These are phyloP conservation scores for Fusarium mundagurra DNA, from an alignment of 2,329 filamentous ascomycete species.

Conservation along the genomic window DNA sequence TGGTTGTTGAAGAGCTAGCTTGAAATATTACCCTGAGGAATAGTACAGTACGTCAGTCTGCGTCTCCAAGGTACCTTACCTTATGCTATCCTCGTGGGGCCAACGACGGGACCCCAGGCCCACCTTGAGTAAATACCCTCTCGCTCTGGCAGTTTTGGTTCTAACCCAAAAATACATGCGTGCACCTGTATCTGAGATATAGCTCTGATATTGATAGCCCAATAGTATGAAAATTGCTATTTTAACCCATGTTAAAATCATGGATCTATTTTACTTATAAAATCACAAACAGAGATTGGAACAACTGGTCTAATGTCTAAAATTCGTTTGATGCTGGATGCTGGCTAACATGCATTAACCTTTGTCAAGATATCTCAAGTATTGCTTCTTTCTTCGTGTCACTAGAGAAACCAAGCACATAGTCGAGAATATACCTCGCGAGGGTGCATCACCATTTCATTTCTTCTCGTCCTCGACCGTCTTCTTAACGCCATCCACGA, in stretches of 20 bases:
- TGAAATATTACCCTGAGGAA: slow-evolving; percentile 25
- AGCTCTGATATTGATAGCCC: not conserved
- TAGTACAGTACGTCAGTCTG: slow-evolving; percentile 38
- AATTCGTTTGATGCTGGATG: not conserved
- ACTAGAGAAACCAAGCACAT: slow-evolving; percentile 1
- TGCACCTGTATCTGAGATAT: not conserved
- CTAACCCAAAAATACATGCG: not conserved
- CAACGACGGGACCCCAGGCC: not conserved
- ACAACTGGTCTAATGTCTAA: not conserved
- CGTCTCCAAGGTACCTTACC: not conserved
- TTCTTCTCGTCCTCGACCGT: slow-evolving; percentile 70
- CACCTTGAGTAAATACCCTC: not conserved
- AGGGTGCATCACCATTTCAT: not conserved
- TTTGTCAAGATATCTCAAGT: slow-evolving; percentile 10
- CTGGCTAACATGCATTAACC: slow-evolving; percentile 16
- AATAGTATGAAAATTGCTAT: not conserved
- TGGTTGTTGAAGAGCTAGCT: slow-evolving; percentile 16
- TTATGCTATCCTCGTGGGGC: not conserved
- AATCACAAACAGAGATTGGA: not conserved
- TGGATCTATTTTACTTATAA: not conserved
- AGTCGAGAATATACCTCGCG: not conserved
- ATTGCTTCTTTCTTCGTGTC: not conserved
- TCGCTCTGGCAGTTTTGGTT: not conserved
- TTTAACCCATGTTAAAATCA: not conserved
- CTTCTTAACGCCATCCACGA: slow-evolving; percentile 88